Evolutionary conservation across 2,329 filamentous ascomycete species (phyloP).

Genomic region (Aspergillus amoenus): DNA sequence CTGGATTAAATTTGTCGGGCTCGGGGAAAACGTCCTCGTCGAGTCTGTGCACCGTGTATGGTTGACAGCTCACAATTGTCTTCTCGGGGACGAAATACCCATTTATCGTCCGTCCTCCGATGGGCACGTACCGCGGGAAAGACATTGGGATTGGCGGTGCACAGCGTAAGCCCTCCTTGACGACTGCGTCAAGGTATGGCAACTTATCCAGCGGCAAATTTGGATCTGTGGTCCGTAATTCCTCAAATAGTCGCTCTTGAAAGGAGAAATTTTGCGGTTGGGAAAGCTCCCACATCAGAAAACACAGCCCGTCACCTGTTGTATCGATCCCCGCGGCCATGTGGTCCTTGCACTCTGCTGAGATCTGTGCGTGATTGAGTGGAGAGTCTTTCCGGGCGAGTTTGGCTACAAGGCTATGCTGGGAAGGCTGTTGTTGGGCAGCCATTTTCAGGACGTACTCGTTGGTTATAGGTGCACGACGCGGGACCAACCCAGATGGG

Average conservation of each 20-base stretch:
- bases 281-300: conserved; percentile 70
- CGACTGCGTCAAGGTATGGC: conserved; percentile 61
- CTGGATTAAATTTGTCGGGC: conserved; percentile 30
- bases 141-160: conserved; percentile 54
- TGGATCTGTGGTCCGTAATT: conserved; percentile 48
- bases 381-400: conserved; percentile 54
- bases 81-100: conserved; percentile 34
- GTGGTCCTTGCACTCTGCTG: conserved; percentile 69
- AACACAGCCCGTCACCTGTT: conserved; percentile 67
- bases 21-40: conserved; percentile 31
- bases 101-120: conserved; percentile 42
- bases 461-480: conserved; percentile 60
- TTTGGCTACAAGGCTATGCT: conserved; percentile 60
- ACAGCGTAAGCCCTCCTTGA: conserved; percentile 62
- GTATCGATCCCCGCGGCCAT: conserved; percentile 73
- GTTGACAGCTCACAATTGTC: conserved; percentile 40
- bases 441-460: conserved; percentile 57
- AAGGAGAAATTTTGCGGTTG: conserved; percentile 54
- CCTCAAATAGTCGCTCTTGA: conserved; percentile 55
- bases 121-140: conserved; percentile 46
- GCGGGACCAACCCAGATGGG: conserved; percentile 53
- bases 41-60: conserved; percentile 38
- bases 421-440: conserved; percentile 46
- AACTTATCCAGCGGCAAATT: conserved; percentile 40
- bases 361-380: conserved; percentile 56